Evolutionary conservation across 2,329 filamentous ascomycete species (phyloP), one percentile per base, ranked within the genome.

Genomic region (Chaetomium sp.): DNA sequence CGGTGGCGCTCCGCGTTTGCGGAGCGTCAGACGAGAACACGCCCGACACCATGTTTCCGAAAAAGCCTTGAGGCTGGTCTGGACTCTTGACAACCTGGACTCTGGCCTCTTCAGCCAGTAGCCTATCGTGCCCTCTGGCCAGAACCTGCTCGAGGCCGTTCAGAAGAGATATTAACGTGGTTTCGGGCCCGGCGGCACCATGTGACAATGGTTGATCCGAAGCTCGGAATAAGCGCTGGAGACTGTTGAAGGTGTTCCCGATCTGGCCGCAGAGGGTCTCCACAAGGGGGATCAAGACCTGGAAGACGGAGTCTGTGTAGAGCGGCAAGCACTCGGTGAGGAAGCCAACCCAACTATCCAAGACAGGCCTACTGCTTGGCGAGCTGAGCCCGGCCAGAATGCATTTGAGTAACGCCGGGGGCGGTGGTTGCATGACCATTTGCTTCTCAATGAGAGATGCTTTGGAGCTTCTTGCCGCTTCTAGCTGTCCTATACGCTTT

Each of bases 331-430:
- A 91, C 73, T 94, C 90, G 4, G 87, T 86, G 8, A 99, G 82
- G 70, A 99, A 93, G 33, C 86, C 83, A 10, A 97, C 88, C 96
- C 96, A 99, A 74, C 91, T 93, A 71, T 98, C 93, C 42, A 99
- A 80, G 6, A 96, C 89, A 9, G 87, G 82, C 5, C 92, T 87
- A 70, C 91, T 93, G 60, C 82, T 87, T 2, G 84, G 75, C 3
- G 92, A 91, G 62, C 90, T 87, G 57, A 99, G 88, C 0, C 93
- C 95, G 54, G 88, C 86, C 66, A 92, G 88, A 13, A 99, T 82
- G 73, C 92, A 96, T 67, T 91, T 89, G n/a, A 95, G 83, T n/a
- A 99, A 78, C 42, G 88, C 81, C 19, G 86, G 79, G 2, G 90
- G 87, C 23, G 91, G 90, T 3, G 88, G 85, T 31, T 73, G 73